A percentile compares a stretch with the other conserved stretches of the same genome.
phyloP scores from a whole-genome alignment of 2,329 filamentous ascomycete genomes.

The Alternaria sp. region DNA sequence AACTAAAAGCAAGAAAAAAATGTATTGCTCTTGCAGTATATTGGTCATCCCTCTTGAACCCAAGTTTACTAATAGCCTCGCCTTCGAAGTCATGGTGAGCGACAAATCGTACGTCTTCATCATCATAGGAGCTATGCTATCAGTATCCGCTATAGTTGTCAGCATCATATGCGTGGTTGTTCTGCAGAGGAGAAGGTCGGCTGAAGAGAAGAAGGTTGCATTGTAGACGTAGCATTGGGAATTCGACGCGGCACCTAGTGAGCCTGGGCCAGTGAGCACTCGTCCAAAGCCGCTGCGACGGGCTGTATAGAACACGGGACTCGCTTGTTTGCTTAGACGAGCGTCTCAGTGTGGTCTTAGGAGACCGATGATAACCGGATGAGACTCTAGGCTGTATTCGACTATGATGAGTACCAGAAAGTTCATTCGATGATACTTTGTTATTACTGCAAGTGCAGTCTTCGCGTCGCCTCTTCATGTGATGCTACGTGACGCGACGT shows the following conservation, averaged over 20 bases:
- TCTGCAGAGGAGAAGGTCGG: not conserved
- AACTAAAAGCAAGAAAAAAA: not conserved
- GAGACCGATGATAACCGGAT: not conserved
- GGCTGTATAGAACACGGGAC: not conserved
- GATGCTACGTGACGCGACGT: not conserved
- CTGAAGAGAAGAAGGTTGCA: not conserved
- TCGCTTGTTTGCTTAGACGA: not conserved
- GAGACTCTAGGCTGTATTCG: not conserved
- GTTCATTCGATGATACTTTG: not conserved
- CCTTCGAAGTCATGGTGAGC: slow-evolving; percentile 3
- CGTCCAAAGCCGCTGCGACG: not conserved
- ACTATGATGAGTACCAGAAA: not conserved
- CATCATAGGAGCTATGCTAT: not conserved
- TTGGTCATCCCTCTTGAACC: not conserved
- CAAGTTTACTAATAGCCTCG: not conserved
- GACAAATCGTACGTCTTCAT: slow-evolving; percentile 1
- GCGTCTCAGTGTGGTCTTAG: not conserved
- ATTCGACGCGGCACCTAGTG: not conserved
- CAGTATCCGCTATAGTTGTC: not conserved
- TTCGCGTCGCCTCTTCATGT: not conserved
- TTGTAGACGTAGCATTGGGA: not conserved
- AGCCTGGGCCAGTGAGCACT: not conserved
- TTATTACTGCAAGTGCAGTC: not conserved
- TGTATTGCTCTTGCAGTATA: not conserved
- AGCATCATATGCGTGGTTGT: slow-evolving; percentile 9